Evolutionary conservation across 352 stramenopile genomes (phyloP), one percentile per base, ranked within the genome.

Genomic region (Phytophthora sp.): DNA sequence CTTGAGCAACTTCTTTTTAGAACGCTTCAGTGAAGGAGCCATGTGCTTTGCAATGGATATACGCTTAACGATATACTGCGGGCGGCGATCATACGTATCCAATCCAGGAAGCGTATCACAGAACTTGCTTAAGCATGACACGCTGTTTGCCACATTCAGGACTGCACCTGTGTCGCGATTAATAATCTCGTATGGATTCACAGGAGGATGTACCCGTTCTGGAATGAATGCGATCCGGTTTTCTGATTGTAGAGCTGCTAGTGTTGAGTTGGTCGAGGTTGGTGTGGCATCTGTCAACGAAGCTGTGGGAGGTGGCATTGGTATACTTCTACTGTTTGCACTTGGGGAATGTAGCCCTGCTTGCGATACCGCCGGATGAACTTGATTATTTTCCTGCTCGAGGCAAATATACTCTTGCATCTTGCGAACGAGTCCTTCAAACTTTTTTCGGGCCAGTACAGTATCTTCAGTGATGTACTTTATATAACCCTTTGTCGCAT

Each of bases 91-190:
- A 52, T 92, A 94, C 24, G 87, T 96, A 43, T 93, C 83, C 26
- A 94, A 66, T 0, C 85, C 85, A 34, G 87, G 87, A 9, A 96
- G 64, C 0, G 87, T 92, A 45, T 94, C 78, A 66, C 85, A 96
- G 27, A 96, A 92, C 15, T 79, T 77, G 57, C 81, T 94, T 20
- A 96, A 69, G 43, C 78, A 82, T 11, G 42, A 50, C 6, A 92
- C 76, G 21, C 84, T 91, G 38, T 91, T 96, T 0, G 48, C 28
- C 31, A 89, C 60, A 38, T 88, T 85, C 23, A 96, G 52, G 21
- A 88, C 74, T 0, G 82, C 84, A 1, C 80, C 79, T 5, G 82
- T 92, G 43, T 94, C 84, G 27, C 68, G 56, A 63, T 92, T 67
- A n/a, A 86, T 54, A 7, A 90, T 61, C 21, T 91, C 79, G 46